Base-by-base conservation (phyloP, 768 basidiomycete species). In the Lyophyllum semitale region DNA sequence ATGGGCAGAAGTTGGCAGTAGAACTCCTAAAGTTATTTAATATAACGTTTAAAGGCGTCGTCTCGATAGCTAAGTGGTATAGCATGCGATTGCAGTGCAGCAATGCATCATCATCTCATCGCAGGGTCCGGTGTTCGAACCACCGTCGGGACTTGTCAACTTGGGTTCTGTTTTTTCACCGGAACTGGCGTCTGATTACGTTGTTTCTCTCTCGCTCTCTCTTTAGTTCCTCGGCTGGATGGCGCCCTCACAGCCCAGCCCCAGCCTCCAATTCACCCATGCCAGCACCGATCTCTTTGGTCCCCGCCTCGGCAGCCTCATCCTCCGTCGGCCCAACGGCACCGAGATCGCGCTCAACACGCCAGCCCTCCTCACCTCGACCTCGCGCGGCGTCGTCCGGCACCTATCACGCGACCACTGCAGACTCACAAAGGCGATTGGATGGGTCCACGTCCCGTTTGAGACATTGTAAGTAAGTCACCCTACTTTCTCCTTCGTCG, bases 361-460 rank as follows among this genome's bases (percentile, higher is more conserved):
- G 0, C 91, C 91, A 0, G 80, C 77, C 2, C 55, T 89, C 42
- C 65, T 91, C 23, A 77, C 84, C 0, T 68, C 78, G 3, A 90
- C 90, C 4, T 87, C 87, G 40, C 84, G 91, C 13, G 91, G 91
- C 0, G 75, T 87, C 25, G 75, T 93, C 0, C 87, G 87, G 0
- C 91, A 93, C 68, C 72, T 93, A 5, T 85, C 88, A 7, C 72
- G 82, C 41, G 89, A 91, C 62, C 82, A 89, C 53, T 68, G 78
- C 22, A 62, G 63, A 18, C 58, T 60, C 26, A 81, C 81, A 1
- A 60, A 70, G 8, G 77, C 83, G 1, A 79, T 90, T 29, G 76
- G 68, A 54, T 89, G 88, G 82, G 68, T 89, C 0, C 79, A 88
- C 56, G 71, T 92, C 0, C 84, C 91, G 0, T 93, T 92, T 63